Evolutionary conservation across 441 rosid genomes (phyloP).

Genomic region (Hura crepitans): DNA sequence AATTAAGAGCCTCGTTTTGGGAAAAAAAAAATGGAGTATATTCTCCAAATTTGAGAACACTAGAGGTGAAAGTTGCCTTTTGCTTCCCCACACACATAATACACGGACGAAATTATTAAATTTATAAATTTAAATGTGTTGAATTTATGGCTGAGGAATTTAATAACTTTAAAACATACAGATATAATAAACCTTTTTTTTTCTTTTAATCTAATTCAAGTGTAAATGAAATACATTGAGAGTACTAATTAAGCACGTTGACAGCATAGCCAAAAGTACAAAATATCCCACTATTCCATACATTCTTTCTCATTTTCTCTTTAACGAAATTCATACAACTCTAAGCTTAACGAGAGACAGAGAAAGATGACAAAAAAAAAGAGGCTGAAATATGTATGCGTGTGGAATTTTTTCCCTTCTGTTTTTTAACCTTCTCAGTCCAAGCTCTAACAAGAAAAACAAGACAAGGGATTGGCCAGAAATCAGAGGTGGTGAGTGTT

Average conservation of each 20-base stretch:
- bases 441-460: slow-evolving; percentile 9
- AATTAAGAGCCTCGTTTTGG: too few species aligned
- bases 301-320: not conserved
- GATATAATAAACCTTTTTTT: not conserved
- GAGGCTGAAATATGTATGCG: not conserved
- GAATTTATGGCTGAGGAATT: too few species aligned
- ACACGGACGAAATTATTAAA: too few species aligned
- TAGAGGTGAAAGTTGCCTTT: too few species aligned
- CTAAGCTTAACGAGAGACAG: slow-evolving; percentile 13
- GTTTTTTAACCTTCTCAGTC: slow-evolving; percentile 14
- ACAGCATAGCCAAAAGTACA: not conserved
- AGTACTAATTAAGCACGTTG: not conserved
- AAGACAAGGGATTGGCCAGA: not conserved
- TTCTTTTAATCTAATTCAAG: not conserved
- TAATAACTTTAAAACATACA: too few species aligned
- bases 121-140: too few species aligned
- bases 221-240: not conserved
- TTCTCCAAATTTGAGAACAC: too few species aligned
- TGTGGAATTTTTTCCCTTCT: not conserved
- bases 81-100: too few species aligned
- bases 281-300: slow-evolving; percentile 3
- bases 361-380: not conserved
- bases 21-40: too few species aligned
- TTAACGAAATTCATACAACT: slow-evolving; percentile 2
- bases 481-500: slow-evolving; percentile 48